These are phyloP conservation scores for Lactarius vividus DNA, from an alignment of 768 basidiomycete species.

Conservation along the genomic window DNA sequence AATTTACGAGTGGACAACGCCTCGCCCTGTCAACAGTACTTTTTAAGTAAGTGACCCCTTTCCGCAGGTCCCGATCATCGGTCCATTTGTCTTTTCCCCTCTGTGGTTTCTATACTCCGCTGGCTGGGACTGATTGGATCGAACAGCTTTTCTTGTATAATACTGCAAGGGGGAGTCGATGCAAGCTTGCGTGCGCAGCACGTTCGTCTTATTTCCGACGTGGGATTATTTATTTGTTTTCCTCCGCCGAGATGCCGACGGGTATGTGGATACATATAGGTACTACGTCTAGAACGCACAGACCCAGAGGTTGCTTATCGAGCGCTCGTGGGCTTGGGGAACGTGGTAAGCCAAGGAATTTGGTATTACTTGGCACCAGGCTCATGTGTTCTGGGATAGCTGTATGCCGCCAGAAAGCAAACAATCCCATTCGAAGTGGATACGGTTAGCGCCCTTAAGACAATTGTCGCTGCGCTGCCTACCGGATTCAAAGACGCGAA, in stretches of 20 bases:
- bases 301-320: conserved; percentile 75
- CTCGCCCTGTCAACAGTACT: conserved; percentile 77
- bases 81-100: background rate
- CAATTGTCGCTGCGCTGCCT: conserved; percentile 42
- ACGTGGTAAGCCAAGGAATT: conserved; percentile 48
- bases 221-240: conserved; percentile 32
- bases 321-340: conserved; percentile 68
- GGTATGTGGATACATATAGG: conserved; percentile 33
- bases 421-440: conserved; percentile 37
- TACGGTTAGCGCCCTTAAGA: conserved; percentile 43
- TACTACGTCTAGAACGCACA: conserved; percentile 44
- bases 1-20: conserved; percentile 66
- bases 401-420: conserved; percentile 45
- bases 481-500: conserved; percentile 57
- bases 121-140: conserved; percentile 17
- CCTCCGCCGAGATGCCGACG: conserved; percentile 12
- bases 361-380: conserved; percentile 9
- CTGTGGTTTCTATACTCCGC: conserved; percentile 3
- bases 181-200: conserved; percentile 41
- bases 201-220: conserved; percentile 46
- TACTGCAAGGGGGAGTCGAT: conserved; percentile 44
- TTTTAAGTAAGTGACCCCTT: conserved; percentile 69
- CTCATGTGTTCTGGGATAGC: conserved; percentile 38
- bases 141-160: conserved; percentile 63
- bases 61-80: background rate